These are phyloP conservation scores for Rhododendron molle DNA, from an alignment of 148 eudicot genomes.

Conservation along the genomic window DNA sequence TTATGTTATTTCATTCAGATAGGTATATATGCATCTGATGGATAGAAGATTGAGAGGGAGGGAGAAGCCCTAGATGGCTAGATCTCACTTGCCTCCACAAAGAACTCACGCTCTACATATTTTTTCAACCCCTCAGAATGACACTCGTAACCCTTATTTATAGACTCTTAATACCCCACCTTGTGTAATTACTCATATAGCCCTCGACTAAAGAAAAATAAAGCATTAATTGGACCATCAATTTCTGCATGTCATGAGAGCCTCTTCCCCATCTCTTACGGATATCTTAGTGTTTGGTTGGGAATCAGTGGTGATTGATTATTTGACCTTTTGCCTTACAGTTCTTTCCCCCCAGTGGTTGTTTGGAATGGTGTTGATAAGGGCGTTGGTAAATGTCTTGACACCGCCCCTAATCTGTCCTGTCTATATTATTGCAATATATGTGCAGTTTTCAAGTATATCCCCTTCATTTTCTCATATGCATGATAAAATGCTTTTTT, in stretches of 20 bases:
- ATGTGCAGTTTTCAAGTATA: background rate
- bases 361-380: conserved; percentile 10
- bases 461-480: background rate
- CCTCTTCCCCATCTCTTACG: background rate
- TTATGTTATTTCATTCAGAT: background rate
- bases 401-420: background rate
- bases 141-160: too few species aligned
- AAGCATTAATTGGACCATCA: background rate
- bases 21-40: background rate
- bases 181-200: too few species aligned
- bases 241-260: background rate
- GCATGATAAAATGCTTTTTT: too few species aligned
- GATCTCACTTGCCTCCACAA: too few species aligned
- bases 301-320: background rate
- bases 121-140: too few species aligned
- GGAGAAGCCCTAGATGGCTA: background rate
- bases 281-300: background rate
- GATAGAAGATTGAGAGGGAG: background rate
- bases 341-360: too few species aligned
- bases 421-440: background rate
- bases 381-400: background rate
- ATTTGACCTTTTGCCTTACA: background rate
- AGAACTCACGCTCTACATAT: too few species aligned
- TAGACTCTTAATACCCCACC: too few species aligned
- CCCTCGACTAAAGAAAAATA: too few species aligned